Conservation (phyloP, 148 eudicot genomes). For the Dianthus caryophyllus region DNA sequence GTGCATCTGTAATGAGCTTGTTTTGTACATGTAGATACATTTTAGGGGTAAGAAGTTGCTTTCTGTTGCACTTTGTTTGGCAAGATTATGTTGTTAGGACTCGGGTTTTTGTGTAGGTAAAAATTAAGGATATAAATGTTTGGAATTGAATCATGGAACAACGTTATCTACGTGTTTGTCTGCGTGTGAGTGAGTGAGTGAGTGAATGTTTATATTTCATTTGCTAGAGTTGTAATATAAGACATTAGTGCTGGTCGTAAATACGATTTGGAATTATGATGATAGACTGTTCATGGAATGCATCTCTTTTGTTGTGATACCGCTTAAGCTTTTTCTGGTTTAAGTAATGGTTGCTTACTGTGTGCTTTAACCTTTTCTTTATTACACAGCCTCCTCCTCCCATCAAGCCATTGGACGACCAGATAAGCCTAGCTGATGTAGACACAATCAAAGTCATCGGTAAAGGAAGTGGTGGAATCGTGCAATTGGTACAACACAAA, state of each 20-base stretch:
- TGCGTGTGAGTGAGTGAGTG: no score
- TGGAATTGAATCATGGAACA: neutral
- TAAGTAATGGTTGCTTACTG: constrained; percentile 2
- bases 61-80: neutral
- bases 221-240: neutral
- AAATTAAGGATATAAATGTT: neutral
- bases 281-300: neutral
- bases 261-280: neutral
- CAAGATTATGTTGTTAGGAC: neutral
- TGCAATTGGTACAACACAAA: constrained; percentile 95
- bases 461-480: constrained; percentile 86
- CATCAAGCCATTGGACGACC: constrained; percentile 84
- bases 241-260: neutral
- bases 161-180: no score
- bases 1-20: neutral
- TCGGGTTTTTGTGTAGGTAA: neutral
- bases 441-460: constrained; percentile 89
- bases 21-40: neutral
- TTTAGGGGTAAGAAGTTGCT: neutral
- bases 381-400: constrained; percentile 68
- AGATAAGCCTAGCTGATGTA: constrained; percentile 87
- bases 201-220: neutral
- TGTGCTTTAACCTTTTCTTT: constrained; percentile 10
- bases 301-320: neutral
- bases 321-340: neutral